These are phyloP conservation scores for Komagataella populi DNA, from an alignment of 805 yeast genomes.

Conservation along the genomic window DNA sequence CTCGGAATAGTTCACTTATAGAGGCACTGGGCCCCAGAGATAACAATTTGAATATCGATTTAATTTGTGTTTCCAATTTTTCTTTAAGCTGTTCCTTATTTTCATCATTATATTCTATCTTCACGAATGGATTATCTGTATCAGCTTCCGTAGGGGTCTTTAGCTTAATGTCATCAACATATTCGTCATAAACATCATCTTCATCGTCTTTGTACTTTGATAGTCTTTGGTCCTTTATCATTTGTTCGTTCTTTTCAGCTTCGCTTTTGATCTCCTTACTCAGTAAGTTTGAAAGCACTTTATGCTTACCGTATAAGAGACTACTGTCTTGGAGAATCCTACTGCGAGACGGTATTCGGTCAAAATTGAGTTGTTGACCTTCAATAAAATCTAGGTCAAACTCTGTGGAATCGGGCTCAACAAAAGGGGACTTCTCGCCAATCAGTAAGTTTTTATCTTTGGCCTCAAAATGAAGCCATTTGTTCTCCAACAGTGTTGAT, in stretches of 20 bases:
- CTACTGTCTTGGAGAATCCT: neutral
- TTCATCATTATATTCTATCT: neutral
- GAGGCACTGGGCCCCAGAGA: neutral
- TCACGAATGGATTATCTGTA: neutral
- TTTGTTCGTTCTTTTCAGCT: neutral
- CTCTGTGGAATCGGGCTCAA: neutral
- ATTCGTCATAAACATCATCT: neutral
- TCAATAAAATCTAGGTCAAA: neutral
- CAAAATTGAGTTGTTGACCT: neutral
- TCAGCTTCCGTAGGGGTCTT: neutral
- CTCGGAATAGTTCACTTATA: neutral
- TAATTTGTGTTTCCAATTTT: neutral
- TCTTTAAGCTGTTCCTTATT: neutral
- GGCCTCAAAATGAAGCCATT: constrained; percentile 49
- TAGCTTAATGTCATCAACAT: neutral
- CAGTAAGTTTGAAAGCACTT: neutral
- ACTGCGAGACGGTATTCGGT: neutral
- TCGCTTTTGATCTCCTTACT: neutral
- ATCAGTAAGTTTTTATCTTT: neutral
- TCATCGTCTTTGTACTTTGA: neutral
- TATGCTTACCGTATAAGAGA: neutral
- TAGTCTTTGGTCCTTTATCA: neutral
- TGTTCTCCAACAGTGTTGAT: constrained; percentile 36
- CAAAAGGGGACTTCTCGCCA: constrained; percentile 3
- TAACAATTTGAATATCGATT: neutral